Evolutionary conservation across 2,329 filamentous ascomycete species (phyloP), one percentile per base, ranked within the genome.

Genomic region (Aureobasidium vineae): DNA sequence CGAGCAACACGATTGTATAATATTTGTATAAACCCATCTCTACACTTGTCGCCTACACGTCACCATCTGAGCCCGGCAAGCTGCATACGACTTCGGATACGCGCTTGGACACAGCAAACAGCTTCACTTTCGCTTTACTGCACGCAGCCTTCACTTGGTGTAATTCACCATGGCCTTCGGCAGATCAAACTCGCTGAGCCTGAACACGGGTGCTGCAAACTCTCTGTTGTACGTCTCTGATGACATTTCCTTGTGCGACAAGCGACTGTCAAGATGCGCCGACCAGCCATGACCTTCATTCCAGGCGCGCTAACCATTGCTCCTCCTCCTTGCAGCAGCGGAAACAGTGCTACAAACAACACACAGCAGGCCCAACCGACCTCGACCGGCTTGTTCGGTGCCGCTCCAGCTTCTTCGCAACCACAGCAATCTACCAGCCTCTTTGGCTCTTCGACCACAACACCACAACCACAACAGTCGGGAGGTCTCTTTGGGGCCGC

Each of bases 131-230:
- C 23, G 19, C 31, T 43, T 60, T 45, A 43, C 49, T 54, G 47
- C 61, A 53, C 6, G 7, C 7, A 41, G 2, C 26, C 16, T 7
- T 28, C 28, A 50, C 45, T 38, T 19, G 19, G 8, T 23, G 2
- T n/a, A 10, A 8, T 10, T 56, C 59, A 43, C 47, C 52, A 76
- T 80, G 72, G 79, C 79, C 50, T 79, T 82, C 70, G 80, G 79
- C 52, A 76, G 80, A 54, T 81, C 79, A 28, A 81, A 82, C 71
- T 80, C 79, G 66, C 76, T 86, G 72, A 83, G 80, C 67, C 80
- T 86, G 71, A 86, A 85, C 71, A 86, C 84, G 23, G 79, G 79
- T 68, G 76, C 77, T 28, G 75, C 76, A 59, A 80, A 81, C 73
- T 71, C 69, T 66, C 68, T 75, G 33, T 76, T 76, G 75, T 76